Evolutionary conservation across 257 asterid genomes (phyloP).

Genomic region (Solanum appendiculatum): DNA sequence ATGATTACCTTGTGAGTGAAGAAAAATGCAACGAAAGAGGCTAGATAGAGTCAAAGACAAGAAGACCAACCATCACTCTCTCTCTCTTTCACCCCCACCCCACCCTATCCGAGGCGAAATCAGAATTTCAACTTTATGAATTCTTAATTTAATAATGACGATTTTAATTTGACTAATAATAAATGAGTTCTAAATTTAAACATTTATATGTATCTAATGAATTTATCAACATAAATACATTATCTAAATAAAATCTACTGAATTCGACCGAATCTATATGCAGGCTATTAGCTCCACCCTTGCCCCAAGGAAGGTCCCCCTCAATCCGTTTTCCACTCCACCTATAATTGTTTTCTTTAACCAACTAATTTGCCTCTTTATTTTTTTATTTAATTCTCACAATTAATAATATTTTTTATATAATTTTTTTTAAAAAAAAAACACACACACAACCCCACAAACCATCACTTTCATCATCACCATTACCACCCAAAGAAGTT

Average conservation of each 20-base stretch:
- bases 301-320: constrained; percentile 41
- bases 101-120: neutral
- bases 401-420: neutral
- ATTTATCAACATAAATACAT: neutral
- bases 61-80: constrained; percentile 60
- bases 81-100: neutral
- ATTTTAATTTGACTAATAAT: neutral
- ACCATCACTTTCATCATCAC: constrained; percentile 41
- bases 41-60: constrained; percentile 74
- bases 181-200: neutral
- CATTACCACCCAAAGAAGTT: constrained; percentile 47
- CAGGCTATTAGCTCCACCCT: neutral
- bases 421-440: neutral
- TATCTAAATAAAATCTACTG: neutral
- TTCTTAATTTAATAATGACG: neutral
- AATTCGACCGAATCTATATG: neutral
- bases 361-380: neutral
- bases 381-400: neutral
- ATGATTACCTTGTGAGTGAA: constrained; percentile 97
- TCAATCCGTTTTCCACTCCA: constrained; percentile 97
- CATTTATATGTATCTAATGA: neutral
- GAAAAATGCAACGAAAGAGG: constrained; percentile 45
- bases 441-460: constrained; percentile 22
- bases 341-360: constrained; percentile 9
- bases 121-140: neutral